Evolutionary conservation across 805 yeast genomes (phyloP), one percentile per base, ranked within the genome.

Genomic region (Kodamaea hsintzibuensis): DNA sequence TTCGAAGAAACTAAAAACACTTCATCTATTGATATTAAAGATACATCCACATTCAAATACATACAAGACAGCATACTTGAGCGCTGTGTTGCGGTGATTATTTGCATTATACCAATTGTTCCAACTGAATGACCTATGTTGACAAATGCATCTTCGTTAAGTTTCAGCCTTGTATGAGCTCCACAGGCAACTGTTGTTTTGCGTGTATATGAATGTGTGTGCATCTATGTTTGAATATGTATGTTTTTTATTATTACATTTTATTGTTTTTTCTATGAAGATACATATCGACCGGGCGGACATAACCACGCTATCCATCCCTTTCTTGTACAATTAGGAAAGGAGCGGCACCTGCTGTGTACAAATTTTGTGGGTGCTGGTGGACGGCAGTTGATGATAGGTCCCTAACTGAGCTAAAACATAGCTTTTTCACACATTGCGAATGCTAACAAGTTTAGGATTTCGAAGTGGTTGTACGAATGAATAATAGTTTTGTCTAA

Each of bases 101-200:
- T 74, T 74, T 74, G 79, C 78, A 57, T 69, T 68, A 56, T 71
- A 79, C 82, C 83, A 80, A 79, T 80, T 80, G 83, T 80, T 80
- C 83, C 84, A 68, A 79, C 84, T 77, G 84, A 80, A 79, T 74
- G 59, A 40, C 68, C 68, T 68, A 60, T 75, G 83, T 79, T 72
- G 83, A 80, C 83, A 78, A 77, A 68, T 62, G 78, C 79, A 71
- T 68, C 70, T 48, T 79, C 82, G 82, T 79, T 79, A 79, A 79
- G 83, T 79, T 79, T 79, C 83, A 79, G 83, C 83, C 83, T 79
- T 79, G 83, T 79, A 79, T 79, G 83, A 79, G 82, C 78, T 66
- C 35, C 53, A 25, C 33, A 30, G 35, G 35, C 35, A 30, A 30
- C 37, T 35, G 42, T 35, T 38, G 47, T 48, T 39, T 35, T 42